Evolutionary conservation across 257 asterid genomes (phyloP), one percentile per base, ranked within the genome.

Genomic region (Salvia rosmarinus): DNA sequence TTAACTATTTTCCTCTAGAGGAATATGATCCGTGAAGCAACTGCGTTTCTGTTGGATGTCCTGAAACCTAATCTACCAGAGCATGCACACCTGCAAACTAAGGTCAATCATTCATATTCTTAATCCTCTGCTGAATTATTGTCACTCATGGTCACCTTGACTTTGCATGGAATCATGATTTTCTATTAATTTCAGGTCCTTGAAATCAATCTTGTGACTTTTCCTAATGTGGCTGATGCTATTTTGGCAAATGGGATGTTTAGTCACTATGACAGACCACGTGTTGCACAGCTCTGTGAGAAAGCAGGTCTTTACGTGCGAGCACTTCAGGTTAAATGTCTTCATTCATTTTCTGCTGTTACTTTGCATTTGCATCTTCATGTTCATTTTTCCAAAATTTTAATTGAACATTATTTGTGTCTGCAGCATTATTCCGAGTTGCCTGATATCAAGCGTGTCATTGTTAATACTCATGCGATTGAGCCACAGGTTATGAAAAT

Each of bases 391-490:
- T 58, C 50, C 37, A 19, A 37, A 42, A 3, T 43, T 23, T 42
- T 66, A 30, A 73, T 35, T 60, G 34, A 64, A 51, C 54, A 21
- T 54, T 63, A 16, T 30, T 14, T 42, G 2, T 75, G 51, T 69
- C 69, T 88, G 87, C 91, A 94, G 98, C 99, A 95, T 69, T 95
- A 95, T 71, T 55, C 89, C 14, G 99, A 95, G 77, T 77, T 95
- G 79, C 95, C 99, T 64, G 99, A 95, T 84, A 84, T 95, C 77
- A 95, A 95, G 85, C 97, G 99, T 55, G 92, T 95, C 72, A 95
- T 95, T 73, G 99, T 95, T 82, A 95, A 95, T 78, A 95, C 99
- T 70, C 98, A 95, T 91, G 99, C 98, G 75, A 95, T 95, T 82
- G 99, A 95, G 89, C 99, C 99, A 52, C 99, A 95, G 98, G 98